phyloP scores from a whole-genome alignment of 176 grass and related monocot genomes.

The Otatea glauca region DNA sequence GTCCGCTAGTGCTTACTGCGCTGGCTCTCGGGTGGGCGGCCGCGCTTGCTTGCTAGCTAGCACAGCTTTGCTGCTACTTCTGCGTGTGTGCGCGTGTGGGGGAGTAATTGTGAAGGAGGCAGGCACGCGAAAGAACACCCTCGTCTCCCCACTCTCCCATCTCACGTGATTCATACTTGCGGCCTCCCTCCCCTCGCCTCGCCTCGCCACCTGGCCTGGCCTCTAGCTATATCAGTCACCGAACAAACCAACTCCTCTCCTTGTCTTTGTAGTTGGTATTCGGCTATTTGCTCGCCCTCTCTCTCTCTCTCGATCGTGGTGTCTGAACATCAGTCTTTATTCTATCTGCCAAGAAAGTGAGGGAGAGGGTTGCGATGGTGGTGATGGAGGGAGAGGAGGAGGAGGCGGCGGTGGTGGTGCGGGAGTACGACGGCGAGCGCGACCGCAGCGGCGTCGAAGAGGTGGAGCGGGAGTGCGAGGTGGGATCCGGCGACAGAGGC shows the following conservation, averaged over 20 bases:
- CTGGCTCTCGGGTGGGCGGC: background rate
- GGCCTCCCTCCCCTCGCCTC: background rate
- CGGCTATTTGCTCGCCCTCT: background rate
- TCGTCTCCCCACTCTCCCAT: background rate
- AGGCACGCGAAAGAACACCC: slow-evolving; percentile 47
- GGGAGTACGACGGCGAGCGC: slow-evolving; percentile 56
- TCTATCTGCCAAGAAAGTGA: background rate
- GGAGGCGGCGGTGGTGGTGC: slow-evolving; percentile 25
- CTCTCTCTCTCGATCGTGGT: background rate
- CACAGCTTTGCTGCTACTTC: background rate
- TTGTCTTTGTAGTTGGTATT: background rate
- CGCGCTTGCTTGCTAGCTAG: slow-evolving; percentile 10
- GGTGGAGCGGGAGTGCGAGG: slow-evolving; percentile 85
- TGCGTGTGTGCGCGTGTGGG: background rate
- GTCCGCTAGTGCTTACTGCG: slow-evolving; percentile 4
- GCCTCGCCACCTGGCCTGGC: background rate
- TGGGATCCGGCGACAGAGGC: slow-evolving; percentile 54
- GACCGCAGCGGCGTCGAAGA: slow-evolving; percentile 63
- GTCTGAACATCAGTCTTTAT: background rate
- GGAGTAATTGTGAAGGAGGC: slow-evolving; percentile 41
- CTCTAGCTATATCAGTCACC: slow-evolving; percentile 27
- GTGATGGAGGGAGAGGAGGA: background rate
- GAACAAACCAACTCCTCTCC: background rate
- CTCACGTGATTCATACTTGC: slow-evolving; percentile 50
- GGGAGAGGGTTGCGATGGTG: slow-evolving; percentile 3